These are phyloP conservation scores for Tolypocladium amazonense DNA, from an alignment of 2,329 filamentous ascomycete species.

Conservation along the genomic window DNA sequence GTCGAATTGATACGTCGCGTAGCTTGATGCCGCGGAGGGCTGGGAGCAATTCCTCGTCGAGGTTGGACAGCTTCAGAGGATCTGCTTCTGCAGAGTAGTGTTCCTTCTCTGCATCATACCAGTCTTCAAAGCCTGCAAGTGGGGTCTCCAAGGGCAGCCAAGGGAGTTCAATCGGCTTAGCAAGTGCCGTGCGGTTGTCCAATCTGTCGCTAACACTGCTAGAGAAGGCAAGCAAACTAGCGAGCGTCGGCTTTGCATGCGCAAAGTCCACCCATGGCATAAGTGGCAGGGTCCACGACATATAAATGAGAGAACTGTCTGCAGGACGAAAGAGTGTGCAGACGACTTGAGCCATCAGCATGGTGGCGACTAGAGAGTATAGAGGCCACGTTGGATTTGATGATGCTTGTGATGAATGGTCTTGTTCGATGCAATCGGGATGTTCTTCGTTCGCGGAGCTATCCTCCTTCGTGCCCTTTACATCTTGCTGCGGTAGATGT, in stretches of 20 bases:
- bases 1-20: conserved; percentile 23
- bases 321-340: conserved; percentile 12
- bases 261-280: conserved; percentile 21
- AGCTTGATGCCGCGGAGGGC: conserved; percentile 13
- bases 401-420: neutral
- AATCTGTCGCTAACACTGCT: neutral
- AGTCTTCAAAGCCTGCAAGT: conserved; percentile 15
- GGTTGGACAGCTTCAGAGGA: conserved; percentile 27
- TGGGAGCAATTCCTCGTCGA: conserved; percentile 19
- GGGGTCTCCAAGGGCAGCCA: conserved; percentile 15
- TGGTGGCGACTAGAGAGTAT: conserved; percentile 1
- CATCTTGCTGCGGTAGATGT: neutral
- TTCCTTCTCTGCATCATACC: conserved; percentile 10
- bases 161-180: conserved; percentile 8
- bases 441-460: neutral
- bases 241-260: conserved; percentile 17
- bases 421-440: neutral
- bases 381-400: neutral
- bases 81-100: conserved; percentile 25
- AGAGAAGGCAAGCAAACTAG: conserved; percentile 4
- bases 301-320: conserved; percentile 18
- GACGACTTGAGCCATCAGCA: conserved; percentile 11
- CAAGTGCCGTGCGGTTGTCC: conserved; percentile 13
- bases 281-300: conserved; percentile 22
- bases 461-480: neutral